A percentile compares a stretch with the other conserved stretches of the same genome.
These are phyloP conservation scores for Tirmania nivea DNA, from an alignment of 495 filamentous ascomycete genomes.

Conservation along the genomic window DNA sequence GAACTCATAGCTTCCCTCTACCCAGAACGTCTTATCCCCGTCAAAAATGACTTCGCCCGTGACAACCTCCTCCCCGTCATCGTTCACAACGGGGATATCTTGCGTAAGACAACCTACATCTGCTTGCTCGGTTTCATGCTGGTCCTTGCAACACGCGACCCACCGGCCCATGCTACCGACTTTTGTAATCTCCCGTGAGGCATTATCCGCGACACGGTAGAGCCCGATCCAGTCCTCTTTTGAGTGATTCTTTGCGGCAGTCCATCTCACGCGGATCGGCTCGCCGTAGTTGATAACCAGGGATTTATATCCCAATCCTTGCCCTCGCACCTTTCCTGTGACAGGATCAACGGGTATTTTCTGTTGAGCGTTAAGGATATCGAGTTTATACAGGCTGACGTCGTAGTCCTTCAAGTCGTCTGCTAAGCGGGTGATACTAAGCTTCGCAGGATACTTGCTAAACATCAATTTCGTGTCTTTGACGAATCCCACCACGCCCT, in stretches of 20 bases:
- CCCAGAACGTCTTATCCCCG: slow-evolving; percentile 95
- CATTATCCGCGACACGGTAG: slow-evolving; percentile 85
- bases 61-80: slow-evolving; percentile 31
- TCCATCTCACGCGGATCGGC: slow-evolving; percentile 81
- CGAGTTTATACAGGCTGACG: slow-evolving; percentile 57
- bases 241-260: slow-evolving; percentile 71
- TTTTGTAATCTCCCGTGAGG: slow-evolving; percentile 57
- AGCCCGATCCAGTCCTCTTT: slow-evolving; percentile 90
- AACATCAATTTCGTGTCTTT: slow-evolving; percentile 75
- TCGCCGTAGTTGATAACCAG: slow-evolving; percentile 73
- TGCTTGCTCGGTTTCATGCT: slow-evolving; percentile 52
- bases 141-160: slow-evolving; percentile 55
- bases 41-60: slow-evolving; percentile 68
- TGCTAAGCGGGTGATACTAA: slow-evolving; percentile 63
- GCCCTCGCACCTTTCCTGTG: slow-evolving; percentile 28
- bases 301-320: slow-evolving; percentile 30
- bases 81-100: slow-evolving; percentile 29
- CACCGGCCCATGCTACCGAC: slow-evolving; percentile 77
- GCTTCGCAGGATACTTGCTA: slow-evolving; percentile 68
- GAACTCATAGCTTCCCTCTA: slow-evolving; percentile 83
- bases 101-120: slow-evolving; percentile 60
- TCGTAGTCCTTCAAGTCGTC: slow-evolving; percentile 70
- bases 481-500: slow-evolving; percentile 67
- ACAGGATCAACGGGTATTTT: slow-evolving; percentile 3
- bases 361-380: slow-evolving; percentile 26